phyloP scores from a whole-genome alignment of 257 asterid species.

The Verbascum thapsus region DNA sequence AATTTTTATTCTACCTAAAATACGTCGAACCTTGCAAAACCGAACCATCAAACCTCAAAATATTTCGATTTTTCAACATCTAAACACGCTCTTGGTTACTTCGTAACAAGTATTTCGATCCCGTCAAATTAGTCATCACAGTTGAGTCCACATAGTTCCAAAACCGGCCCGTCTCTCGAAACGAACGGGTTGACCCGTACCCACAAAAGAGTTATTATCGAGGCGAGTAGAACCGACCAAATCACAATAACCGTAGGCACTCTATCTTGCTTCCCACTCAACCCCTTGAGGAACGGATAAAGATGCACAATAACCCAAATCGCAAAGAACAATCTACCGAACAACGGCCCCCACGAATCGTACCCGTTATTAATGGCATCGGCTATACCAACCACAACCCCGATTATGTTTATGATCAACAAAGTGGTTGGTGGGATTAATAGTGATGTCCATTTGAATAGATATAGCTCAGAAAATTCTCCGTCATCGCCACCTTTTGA shows the following conservation, averaged over 20 bases:
- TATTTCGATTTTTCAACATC: not conserved
- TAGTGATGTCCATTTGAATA: constrained; percentile 84
- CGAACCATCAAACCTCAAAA: constrained; percentile 27
- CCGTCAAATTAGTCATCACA: constrained; percentile 54
- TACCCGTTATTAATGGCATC: constrained; percentile 86
- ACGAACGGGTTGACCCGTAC: constrained; percentile 86
- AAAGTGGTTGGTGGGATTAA: constrained; percentile 78
- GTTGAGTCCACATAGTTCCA: constrained; percentile 77
- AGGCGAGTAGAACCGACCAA: constrained; percentile 81
- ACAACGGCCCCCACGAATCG: constrained; percentile 90
- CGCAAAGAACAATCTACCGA: constrained; percentile 77
- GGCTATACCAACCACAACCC: constrained; percentile 73
- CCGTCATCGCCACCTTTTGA: constrained; percentile 89
- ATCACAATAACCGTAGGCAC: constrained; percentile 84
- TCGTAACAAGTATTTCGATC: not conserved
- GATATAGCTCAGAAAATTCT: constrained; percentile 65
- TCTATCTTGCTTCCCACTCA: constrained; percentile 71
- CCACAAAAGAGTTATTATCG: constrained; percentile 80
- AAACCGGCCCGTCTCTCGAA: constrained; percentile 77
- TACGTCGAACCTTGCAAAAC: constrained; percentile 22
- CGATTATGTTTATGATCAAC: constrained; percentile 66
- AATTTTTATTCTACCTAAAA: constrained; percentile 29
- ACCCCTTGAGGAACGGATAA: constrained; percentile 88
- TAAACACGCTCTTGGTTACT: too few relatives aligned
- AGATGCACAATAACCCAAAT: constrained; percentile 89